Evolutionary conservation across 2,329 filamentous ascomycete genomes (phyloP), one percentile per base, ranked within the genome.

Genomic region (Colletotrichum cuscutae): DNA sequence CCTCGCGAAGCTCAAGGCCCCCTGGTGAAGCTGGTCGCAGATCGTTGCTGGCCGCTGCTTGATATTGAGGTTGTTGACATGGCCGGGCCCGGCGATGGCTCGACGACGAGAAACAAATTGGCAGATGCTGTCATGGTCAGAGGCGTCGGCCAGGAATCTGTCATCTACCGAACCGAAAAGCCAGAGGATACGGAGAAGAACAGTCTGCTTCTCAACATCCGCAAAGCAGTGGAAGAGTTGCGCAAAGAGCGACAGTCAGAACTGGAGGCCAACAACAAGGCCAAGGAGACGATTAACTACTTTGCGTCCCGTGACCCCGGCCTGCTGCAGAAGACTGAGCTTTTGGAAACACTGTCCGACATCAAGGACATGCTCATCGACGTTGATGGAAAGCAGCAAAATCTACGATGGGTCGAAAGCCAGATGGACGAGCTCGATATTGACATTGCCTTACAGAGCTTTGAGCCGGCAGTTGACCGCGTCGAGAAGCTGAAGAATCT

Each of bases 381-480:
- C 78, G 94, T 98, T 15, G 97, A 98, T 78, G 97, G 97, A 61
- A 97, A 97, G 78, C 95, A 98, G 81, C 95, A 98, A 80, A 98
- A 97, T 80, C 88, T 99, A 59, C 93, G 96, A 65, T 98, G 95
- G 95, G 95, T 99, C 0, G 97, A 99, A 81, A 91, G 92, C 65
- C 95, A 98, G 83, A 94, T 99, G 81, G 97, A 99, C 79, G 95
- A 97, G 79, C 89, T 99, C 6, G 97, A 99, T 79, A 98, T 98
- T 77, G 93, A 97, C 77, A 95, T 99, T 78, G 96, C 97, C 0
- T 88, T 98, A 63, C 96, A 98, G 80, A 89, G 90, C 54, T 97
- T 98, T 76, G 95, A 98, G 77, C 89, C 92, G 24, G 94, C 97
- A 0, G 97, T 98, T 0, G 88, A 89, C 5, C 90, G 92, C 35